A percentile compares a stretch with the other conserved stretches of the same genome.
Evolutionary conservation across 345 rosid species (phyloP).

Genomic region (Acer yangbiense): DNA sequence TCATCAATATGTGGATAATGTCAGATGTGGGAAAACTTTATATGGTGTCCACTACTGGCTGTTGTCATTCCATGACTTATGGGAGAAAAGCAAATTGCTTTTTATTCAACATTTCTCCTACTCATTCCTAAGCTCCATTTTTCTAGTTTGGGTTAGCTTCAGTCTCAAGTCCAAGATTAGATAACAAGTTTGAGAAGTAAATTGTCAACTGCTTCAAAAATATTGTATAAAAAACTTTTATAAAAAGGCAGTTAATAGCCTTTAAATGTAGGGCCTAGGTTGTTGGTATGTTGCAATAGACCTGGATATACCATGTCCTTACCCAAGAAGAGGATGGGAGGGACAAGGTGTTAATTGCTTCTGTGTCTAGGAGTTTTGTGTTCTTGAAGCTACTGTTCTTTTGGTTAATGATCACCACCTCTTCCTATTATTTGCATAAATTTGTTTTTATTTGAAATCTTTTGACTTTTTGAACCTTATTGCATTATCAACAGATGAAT

Average conservation of each 20-base stretch:
- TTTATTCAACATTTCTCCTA: neutral
- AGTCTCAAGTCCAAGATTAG: constrained; percentile 1
- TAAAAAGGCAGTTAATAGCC: neutral
- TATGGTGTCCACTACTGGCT: neutral
- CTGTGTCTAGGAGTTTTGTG: neutral
- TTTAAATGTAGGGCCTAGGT: neutral
- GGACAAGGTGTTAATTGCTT: neutral
- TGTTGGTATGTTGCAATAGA: neutral
- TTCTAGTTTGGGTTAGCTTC: neutral
- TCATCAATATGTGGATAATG: neutral
- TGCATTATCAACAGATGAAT: constrained; percentile 57
- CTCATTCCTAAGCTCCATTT: neutral
- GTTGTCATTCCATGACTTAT: neutral
- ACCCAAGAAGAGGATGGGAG: neutral
- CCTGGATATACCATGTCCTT: neutral
- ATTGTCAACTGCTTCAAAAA: neutral
- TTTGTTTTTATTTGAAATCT: neutral
- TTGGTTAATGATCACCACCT: neutral
- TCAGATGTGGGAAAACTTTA: neutral
- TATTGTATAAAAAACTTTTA: neutral
- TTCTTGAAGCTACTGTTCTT: neutral
- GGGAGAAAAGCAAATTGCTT: neutral
- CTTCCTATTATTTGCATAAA: neutral
- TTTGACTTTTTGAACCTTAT: constrained; percentile 13
- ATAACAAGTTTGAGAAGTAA: constrained; percentile 3